Evolutionary conservation across 306 rosid species (phyloP).

Genomic region (Arachis stenosperma): DNA sequence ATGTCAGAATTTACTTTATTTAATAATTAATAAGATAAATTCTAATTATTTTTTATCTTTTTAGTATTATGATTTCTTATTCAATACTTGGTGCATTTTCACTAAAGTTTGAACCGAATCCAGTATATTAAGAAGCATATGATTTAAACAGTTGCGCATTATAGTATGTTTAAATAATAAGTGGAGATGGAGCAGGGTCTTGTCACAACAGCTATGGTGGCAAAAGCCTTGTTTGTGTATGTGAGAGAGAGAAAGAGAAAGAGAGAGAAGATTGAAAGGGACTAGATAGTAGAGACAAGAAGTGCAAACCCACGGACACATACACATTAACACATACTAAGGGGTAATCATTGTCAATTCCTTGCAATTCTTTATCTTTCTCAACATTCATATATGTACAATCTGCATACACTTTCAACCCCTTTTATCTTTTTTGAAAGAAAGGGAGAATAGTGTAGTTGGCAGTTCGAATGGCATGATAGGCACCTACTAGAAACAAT

Average conservation of each 20-base stretch:
- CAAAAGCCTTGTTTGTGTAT: no score
- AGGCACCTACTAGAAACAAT: constrained; percentile 50
- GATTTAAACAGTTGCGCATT: no score
- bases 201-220: constrained; percentile 33
- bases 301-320: constrained; percentile 28
- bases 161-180: neutral
- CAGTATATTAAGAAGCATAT: no score
- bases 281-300: constrained; percentile 36
- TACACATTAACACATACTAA: constrained; percentile 10
- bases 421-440: no score
- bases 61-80: no score
- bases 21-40: no score
- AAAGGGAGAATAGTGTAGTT: neutral
- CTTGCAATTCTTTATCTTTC: constrained; percentile 27
- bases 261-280: constrained; percentile 14
- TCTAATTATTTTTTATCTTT: no score
- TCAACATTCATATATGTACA: neutral
- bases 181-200: constrained; percentile 35
- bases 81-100: no score
- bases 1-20: no score
- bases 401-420: neutral
- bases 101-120: no score
- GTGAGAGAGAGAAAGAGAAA: neutral
- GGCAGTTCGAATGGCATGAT: constrained; percentile 63
- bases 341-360: constrained; percentile 47